These are phyloP conservation scores for Rhynchosporium graminicola DNA, from an alignment of 2,329 filamentous ascomycete species.

Conservation along the genomic window DNA sequence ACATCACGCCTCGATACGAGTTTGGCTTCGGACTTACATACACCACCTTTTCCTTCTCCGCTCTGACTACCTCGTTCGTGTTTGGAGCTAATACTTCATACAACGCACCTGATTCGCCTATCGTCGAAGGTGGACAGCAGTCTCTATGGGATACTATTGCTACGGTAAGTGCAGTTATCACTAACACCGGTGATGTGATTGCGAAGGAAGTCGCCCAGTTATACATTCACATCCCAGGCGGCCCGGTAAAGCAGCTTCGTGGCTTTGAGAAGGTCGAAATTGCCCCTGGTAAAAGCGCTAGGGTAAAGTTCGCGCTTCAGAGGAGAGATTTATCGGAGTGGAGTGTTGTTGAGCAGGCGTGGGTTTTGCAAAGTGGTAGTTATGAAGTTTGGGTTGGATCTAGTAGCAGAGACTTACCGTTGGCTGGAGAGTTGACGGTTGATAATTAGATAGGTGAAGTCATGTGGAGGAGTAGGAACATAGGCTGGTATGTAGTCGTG, in stretches of 20 bases:
- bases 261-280: neutral
- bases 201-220: neutral
- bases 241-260: neutral
- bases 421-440: no score
- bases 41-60: conserved; percentile 42
- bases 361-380: neutral
- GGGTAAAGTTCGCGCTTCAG: neutral
- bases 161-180: neutral
- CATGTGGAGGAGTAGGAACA: no score
- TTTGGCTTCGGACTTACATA: conserved; percentile 55
- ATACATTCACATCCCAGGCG: neutral
- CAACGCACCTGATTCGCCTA: no score
- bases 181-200: neutral
- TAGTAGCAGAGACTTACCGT: neutral
- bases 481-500: no score
- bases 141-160: neutral
- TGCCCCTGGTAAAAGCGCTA: neutral
- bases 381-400: neutral
- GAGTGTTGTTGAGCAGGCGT: neutral
- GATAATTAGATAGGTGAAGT: no score
- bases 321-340: neutral
- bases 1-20: conserved; percentile 41
- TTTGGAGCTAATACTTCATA: no score
- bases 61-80: no score
- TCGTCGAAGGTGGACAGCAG: neutral